Conservation (phyloP, 441 rosid genomes). For the Brassica hybrid region DNA sequence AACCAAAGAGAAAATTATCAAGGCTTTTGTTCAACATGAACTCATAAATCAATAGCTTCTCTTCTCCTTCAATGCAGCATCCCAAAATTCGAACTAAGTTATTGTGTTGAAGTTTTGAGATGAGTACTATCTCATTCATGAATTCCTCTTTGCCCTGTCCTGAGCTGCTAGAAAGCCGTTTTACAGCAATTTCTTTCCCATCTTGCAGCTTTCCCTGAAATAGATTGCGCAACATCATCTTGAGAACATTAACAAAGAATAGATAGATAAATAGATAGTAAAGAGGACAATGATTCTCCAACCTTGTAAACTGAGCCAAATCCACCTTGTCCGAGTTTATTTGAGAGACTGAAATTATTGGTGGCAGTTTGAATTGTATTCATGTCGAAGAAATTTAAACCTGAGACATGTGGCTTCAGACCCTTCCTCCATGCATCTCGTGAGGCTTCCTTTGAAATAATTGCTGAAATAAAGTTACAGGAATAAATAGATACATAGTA, state of each 20-base stretch:
- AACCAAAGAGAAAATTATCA: constrained; percentile 44
- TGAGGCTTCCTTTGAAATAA: neutral
- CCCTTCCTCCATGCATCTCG: constrained; percentile 15
- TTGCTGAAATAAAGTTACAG: neutral
- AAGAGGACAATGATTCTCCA: too few relatives aligned
- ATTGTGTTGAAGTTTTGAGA: constrained; percentile 56
- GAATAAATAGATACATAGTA: neutral
- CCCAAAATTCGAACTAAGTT: constrained; percentile 48
- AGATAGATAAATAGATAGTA: neutral
- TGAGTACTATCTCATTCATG: constrained; percentile 54
- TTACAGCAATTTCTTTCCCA: neutral
- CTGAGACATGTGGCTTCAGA: neutral
- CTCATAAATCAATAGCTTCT: constrained; percentile 57
- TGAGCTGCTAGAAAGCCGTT: neutral
- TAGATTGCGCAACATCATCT: neutral
- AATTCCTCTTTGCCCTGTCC: constrained; percentile 35
- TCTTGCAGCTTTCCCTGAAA: neutral
- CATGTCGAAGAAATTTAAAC: neutral
- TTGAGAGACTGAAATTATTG: constrained; percentile 16
- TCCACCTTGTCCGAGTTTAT: constrained; percentile 34
- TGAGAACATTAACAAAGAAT: neutral
- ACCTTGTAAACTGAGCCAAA: constrained; percentile 36
- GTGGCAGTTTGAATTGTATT: neutral
- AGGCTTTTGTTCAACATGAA: constrained; percentile 56
- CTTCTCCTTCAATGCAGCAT: constrained; percentile 54